These are phyloP conservation scores for Backusella tuberculispora DNA, from an alignment of 192 early-diverging fungal genomes.

Conservation along the genomic window DNA sequence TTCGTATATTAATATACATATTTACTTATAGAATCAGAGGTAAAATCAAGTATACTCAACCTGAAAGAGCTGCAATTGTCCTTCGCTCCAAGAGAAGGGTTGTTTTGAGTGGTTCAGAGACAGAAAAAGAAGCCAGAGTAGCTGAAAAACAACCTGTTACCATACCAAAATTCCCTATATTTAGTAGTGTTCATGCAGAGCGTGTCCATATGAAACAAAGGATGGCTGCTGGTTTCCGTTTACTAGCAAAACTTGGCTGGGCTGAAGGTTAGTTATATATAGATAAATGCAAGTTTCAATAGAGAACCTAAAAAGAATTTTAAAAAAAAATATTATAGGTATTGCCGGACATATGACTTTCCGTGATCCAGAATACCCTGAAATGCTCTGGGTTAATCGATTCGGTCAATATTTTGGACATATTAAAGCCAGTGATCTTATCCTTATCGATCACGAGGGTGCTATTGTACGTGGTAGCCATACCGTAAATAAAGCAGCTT, in stretches of 20 bases:
- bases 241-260: slow-evolving; percentile 58
- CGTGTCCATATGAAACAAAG: slow-evolving; percentile 60
- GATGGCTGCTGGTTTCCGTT: slow-evolving; percentile 58
- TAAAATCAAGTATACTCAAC: not conserved
- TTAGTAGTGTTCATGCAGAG: slow-evolving; percentile 49
- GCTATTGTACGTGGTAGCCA: slow-evolving; percentile 49
- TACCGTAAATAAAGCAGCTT: slow-evolving; percentile 61
- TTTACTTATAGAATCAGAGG: too few species aligned
- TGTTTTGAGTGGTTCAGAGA: slow-evolving; percentile 38
- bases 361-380: slow-evolving; percentile 61
- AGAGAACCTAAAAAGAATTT: too few species aligned
- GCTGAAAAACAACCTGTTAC: slow-evolving; percentile 48
- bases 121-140: slow-evolving; percentile 43
- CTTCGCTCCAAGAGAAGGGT: slow-evolving; percentile 37
- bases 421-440: slow-evolving; percentile 55
- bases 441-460: slow-evolving; percentile 59
- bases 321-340: too few species aligned
- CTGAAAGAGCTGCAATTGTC: not conserved
- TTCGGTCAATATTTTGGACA: slow-evolving; percentile 58
- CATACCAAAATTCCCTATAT: slow-evolving; percentile 49
- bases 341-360: slow-evolving; percentile 63
- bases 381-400: slow-evolving; percentile 65
- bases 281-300: too few species aligned
- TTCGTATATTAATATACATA: too few species aligned
- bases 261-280: slow-evolving; percentile 47